Conservation (phyloP, 179 eudicot species). For the Beta corolliflora region DNA sequence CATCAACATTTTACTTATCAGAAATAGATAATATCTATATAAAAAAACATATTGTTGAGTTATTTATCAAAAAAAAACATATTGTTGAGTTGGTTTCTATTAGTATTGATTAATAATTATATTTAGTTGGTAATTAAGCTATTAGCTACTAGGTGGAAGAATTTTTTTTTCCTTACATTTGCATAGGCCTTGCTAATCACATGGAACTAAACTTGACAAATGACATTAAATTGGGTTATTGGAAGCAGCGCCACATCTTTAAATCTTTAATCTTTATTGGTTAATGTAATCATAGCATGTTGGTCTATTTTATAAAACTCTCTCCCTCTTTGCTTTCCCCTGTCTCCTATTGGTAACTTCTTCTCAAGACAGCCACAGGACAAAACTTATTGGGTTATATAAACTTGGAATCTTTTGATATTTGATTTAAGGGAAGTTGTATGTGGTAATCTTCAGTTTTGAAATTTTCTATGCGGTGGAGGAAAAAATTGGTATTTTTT, state of each 20-base stretch:
- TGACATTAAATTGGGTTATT: background rate
- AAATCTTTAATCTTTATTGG: background rate
- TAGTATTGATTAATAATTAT: background rate
- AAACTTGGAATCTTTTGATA: background rate
- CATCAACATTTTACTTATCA: too few species aligned
- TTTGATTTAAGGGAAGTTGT: background rate
- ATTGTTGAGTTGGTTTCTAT: background rate
- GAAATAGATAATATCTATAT: too few species aligned
- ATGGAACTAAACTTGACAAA: constrained; percentile 6
- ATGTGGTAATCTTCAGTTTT: too few species aligned
- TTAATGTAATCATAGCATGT: background rate
- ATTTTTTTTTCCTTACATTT: background rate
- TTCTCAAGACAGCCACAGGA: constrained; percentile 10
- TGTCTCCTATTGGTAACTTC: background rate
- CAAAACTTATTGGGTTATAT: constrained; percentile 3
- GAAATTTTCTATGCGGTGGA: too few species aligned
- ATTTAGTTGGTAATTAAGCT: background rate
- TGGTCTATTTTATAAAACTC: background rate
- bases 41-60: too few species aligned
- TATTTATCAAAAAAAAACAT: too few species aligned
- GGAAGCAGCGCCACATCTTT: background rate
- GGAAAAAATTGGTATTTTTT: too few species aligned
- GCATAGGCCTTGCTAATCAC: background rate
- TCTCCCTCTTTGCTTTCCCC: background rate
- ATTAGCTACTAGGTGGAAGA: background rate